Evolutionary conservation across 768 basidiomycete genomes (phyloP).

Genomic region (Mycena rosella): DNA sequence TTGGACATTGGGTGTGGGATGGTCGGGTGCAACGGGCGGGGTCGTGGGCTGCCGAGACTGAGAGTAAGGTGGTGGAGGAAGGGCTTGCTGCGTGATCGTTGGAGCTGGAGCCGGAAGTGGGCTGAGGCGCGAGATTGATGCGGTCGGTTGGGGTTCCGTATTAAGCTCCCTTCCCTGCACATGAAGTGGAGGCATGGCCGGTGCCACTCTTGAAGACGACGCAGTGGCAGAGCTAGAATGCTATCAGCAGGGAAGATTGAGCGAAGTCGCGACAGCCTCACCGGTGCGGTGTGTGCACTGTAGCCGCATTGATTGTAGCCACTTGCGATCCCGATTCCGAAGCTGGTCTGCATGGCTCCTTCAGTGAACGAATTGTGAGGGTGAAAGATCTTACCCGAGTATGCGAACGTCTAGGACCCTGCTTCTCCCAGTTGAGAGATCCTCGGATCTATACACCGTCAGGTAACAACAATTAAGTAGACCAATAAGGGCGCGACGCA

Average conservation of each 20-base stretch:
- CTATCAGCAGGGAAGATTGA: background rate
- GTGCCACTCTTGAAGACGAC: background rate
- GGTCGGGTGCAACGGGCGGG: too few relatives aligned
- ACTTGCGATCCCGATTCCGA: background rate
- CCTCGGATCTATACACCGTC: background rate
- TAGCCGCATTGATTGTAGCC: too few relatives aligned
- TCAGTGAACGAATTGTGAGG: background rate
- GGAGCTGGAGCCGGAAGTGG: too few relatives aligned
- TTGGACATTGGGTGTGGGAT: too few relatives aligned
- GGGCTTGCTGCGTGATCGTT: background rate
- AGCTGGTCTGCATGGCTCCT: background rate
- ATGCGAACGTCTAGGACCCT: background rate
- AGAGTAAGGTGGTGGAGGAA: constrained; percentile 12
- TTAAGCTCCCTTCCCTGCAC: too few relatives aligned
- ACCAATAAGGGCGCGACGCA: background rate
- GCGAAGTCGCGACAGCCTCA: too few relatives aligned
- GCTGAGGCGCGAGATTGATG: too few relatives aligned
- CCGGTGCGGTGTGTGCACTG: too few relatives aligned
- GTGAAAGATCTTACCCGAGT: background rate
- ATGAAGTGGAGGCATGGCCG: too few relatives aligned
- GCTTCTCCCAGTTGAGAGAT: background rate
- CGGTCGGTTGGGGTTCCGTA: too few relatives aligned
- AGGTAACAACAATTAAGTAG: background rate
- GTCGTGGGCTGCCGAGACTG: too few relatives aligned
- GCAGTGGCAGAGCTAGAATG: background rate